Base-by-base conservation (phyloP, 371 early-diverging fungal species). In the Phascolomyces articulosus region DNA sequence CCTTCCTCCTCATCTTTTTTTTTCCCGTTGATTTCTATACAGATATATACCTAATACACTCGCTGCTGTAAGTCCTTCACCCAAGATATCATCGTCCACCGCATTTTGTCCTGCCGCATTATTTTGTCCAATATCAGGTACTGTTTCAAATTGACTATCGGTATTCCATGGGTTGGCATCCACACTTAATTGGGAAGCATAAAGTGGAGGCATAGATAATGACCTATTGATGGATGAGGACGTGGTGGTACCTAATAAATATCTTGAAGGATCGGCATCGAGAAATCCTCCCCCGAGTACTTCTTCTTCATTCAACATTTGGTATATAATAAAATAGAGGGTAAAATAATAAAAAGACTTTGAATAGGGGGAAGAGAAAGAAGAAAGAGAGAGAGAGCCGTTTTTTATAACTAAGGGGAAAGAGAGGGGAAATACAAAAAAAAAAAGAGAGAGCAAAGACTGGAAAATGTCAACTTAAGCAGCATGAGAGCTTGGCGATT, bases 41-140 rank as follows among this genome's bases (percentile, higher is more conserved):
- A n/a, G n/a, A n/a, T 9, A 20, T 48, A 63, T 66, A 73, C 72
- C 68, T 26, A 73, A 54, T 44, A 71, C 70, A 49, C 72, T 73
- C 26, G 69, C 69, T 26, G 71, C 74, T 20, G 72, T 71, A 18
- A 70, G 53, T 2, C 59, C 68, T 10, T 44, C 47, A 1, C 62
- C 74, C 18, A 70, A 27, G 9, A 74, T 66, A 64, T 63, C 61
- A 27, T 71, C 66, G 55, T 71, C 71, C 11, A 71, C 67, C 2
- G 67, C 71, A 53, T 11, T 41, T 49, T 27, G 48, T 1, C 31
- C 16, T 44, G 15, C 44, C 15, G 44, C 16, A 44, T 16, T 44
- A 40, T 18, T 53, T 18, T 63, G 69, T 21, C 47, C 61, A 24
- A 69, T 61, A 34, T 71, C 71, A 9, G 60, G 34, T 2, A 66